phyloP scores from a whole-genome alignment of 2,329 filamentous ascomycete genomes.

The Pseudogymnoascus sp. region DNA sequence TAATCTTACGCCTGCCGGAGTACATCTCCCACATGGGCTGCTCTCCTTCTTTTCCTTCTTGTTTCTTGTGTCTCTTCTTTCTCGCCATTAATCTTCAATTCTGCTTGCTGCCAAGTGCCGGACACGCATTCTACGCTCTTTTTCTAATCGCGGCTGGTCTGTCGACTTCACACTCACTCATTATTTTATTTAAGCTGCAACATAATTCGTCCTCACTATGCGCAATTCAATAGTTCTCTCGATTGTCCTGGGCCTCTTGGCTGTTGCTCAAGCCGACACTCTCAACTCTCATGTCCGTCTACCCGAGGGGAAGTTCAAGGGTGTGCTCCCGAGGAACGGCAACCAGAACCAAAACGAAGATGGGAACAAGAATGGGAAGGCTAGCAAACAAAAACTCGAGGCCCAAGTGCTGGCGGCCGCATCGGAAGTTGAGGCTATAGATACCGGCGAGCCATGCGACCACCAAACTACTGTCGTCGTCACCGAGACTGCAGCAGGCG shows the following conservation, averaged over 20 bases:
- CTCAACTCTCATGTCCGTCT: constrained; percentile 1
- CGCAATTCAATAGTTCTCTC: background rate
- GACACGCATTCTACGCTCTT: constrained; percentile 3
- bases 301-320: background rate
- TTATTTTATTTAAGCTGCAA: background rate
- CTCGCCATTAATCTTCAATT: background rate
- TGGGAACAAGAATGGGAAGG: background rate
- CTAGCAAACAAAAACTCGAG: background rate
- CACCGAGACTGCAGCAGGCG: background rate
- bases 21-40: background rate
- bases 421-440: background rate
- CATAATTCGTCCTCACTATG: background rate
- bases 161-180: constrained; percentile 1
- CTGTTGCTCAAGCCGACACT: background rate
- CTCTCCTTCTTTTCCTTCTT: constrained; percentile 5
- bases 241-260: background rate
- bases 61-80: background rate
- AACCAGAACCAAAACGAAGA: background rate
- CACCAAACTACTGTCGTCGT: background rate
- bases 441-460: background rate
- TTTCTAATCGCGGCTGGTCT: constrained; percentile 8
- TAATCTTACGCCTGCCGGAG: background rate
- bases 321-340: background rate
- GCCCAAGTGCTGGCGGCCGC: background rate
- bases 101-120: background rate